Conservation (phyloP, 2,329 filamentous ascomycete species). For the Aspergillus candidus region DNA sequence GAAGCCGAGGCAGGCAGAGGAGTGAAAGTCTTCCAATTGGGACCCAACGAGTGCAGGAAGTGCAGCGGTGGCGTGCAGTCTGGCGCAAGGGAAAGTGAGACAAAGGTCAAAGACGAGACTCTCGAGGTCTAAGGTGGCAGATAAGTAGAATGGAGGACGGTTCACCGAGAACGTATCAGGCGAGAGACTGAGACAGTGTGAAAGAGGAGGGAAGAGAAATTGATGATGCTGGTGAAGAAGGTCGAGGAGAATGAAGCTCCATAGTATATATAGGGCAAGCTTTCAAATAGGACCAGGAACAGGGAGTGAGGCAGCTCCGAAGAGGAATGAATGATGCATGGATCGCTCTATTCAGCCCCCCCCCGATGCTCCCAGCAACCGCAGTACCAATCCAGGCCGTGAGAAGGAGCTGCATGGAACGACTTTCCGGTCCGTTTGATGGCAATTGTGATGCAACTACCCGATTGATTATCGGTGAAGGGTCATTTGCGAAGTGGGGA, state of each 20-base stretch:
- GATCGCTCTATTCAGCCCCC: constrained; percentile 5
- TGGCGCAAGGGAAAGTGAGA: constrained; percentile 9
- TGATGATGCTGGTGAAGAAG: constrained; percentile 8
- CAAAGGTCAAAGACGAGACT: background rate
- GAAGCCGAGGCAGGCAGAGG: too few relatives aligned
- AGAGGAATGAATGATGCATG: constrained; percentile 7
- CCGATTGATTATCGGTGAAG: constrained; percentile 11
- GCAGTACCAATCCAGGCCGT: constrained; percentile 15
- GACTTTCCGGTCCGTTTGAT: constrained; percentile 6
- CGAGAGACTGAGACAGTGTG: background rate
- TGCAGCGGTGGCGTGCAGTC: background rate
- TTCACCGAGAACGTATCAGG: too few relatives aligned
- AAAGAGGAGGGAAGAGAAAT: background rate
- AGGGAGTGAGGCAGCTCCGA: constrained; percentile 6
- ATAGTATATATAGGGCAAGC: constrained; percentile 20
- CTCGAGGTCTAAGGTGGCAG: background rate
- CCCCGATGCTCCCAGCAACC: constrained; percentile 6
- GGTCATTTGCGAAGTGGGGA: constrained; percentile 15
- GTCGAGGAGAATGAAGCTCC: constrained; percentile 8
- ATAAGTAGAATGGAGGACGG: background rate
- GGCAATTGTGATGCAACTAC: constrained; percentile 14
- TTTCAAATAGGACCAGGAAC: constrained; percentile 10
- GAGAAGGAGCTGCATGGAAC: constrained; percentile 13
- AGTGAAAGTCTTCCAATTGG: too few relatives aligned
- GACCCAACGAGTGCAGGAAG: too few relatives aligned